Evolutionary conservation across 2,329 filamentous ascomycete species (phyloP), one percentile per base, ranked within the genome.

Genomic region (Fusarium bulbicola): DNA sequence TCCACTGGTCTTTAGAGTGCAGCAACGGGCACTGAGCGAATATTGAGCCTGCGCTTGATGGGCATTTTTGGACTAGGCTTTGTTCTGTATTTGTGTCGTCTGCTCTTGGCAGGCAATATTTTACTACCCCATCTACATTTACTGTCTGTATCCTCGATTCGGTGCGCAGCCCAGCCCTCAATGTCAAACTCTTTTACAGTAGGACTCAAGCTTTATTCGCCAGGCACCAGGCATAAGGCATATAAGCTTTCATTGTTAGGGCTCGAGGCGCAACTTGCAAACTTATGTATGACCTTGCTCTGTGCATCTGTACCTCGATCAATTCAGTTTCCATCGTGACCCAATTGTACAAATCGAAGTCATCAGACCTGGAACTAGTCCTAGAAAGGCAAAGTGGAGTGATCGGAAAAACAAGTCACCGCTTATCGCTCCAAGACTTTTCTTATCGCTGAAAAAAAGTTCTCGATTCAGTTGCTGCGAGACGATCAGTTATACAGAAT

Each of bases 361-460:
- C 43, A 53, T 52, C 43, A 28, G 30, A 43, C 46, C 24, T 63
- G 9, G 45, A 32, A 42, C 73, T 77, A 77, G 63, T 54, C 53
- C 64, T 42, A 24, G 40, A 67, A 60, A 46, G 59, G 74, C 54
- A 72, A 66, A 26, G 36, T 42, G n/a, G 49, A 52, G n/a, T 52
- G 12, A 3, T 6, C 57, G 76, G 74, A 77, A 69, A 57, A 77
- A 74, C 58, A 16, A 53, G 21, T 21, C 5, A 26, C 75, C 76
- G 76, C 66, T 78, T 77, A 66, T 66, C 57, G 57, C n/a, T 45
- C 46, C 65, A 60, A 67, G 49, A 62, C 66, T 77, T 78, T 76
- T 76, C 74, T 75, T 66, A 69, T 69, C 66, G 69, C 71, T 70
- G 76, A 78, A 78, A 77, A 74, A 75, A 75, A 73, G 75, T 76